Percentiles rank a stretch among this genome's conserved stretches.
Evolutionary conservation across 1,139 yeast species (phyloP).

Genomic region (Kurtzmaniella quercitrusa): DNA sequence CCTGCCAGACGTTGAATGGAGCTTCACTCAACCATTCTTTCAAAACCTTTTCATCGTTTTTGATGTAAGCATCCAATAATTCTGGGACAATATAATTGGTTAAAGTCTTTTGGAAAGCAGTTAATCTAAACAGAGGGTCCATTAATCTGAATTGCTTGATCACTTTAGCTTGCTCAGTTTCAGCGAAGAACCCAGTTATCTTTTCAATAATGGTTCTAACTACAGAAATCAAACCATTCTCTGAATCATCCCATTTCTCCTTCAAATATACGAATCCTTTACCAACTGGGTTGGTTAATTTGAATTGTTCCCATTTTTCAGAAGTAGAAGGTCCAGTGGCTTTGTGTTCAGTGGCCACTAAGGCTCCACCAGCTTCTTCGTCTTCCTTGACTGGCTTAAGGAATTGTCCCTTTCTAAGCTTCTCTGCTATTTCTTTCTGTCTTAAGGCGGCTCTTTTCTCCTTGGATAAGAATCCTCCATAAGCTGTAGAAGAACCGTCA

Average conservation of each 20-base stretch:
- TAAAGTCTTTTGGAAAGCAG: constrained; percentile 75
- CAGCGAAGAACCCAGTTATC: constrained; percentile 85
- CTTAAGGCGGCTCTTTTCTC: constrained; percentile 79
- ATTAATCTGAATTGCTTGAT: constrained; percentile 78
- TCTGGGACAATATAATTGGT: constrained; percentile 95
- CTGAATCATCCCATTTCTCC: constrained; percentile 88
- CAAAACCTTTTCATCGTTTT: constrained; percentile 80
- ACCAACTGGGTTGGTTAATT: constrained; percentile 67
- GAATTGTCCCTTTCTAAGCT: constrained; percentile 49
- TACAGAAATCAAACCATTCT: constrained; percentile 82
- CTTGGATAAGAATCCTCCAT: constrained; percentile 89
- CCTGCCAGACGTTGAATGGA: constrained; percentile 91
- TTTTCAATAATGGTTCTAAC: constrained; percentile 78
- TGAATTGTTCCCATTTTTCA: constrained; percentile 67
- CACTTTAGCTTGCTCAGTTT: constrained; percentile 94
- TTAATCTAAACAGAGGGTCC: constrained; percentile 85
- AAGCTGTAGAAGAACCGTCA: constrained; percentile 82
- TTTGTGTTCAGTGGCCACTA: constrained; percentile 80
- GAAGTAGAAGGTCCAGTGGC: constrained; percentile 67
- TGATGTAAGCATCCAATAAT: constrained; percentile 89
- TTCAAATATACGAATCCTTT: constrained; percentile 58
- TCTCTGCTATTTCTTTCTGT: constrained; percentile 52
- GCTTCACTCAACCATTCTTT: constrained; percentile 96
- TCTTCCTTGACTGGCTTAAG: constrained; percentile 69
- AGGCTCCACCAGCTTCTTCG: constrained; percentile 81